These are phyloP conservation scores for Aspergillus leporis DNA, from an alignment of 495 filamentous ascomycete genomes.

Conservation along the genomic window DNA sequence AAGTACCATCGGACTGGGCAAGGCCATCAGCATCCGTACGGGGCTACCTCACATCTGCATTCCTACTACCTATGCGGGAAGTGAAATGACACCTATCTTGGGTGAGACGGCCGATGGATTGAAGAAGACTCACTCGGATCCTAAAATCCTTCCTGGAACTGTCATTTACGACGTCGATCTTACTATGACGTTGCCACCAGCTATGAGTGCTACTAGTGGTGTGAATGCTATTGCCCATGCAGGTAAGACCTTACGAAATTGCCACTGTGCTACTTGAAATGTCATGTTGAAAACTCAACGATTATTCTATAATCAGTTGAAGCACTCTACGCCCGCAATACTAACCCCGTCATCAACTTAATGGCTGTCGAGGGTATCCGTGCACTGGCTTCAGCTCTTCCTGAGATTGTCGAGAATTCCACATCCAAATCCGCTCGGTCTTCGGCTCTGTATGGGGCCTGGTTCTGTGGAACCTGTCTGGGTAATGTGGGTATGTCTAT, in stretches of 20 bases:
- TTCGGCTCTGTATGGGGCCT: slow-evolving; percentile 64
- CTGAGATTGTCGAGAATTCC: slow-evolving; percentile 53
- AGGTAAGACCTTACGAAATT: slow-evolving; percentile 33
- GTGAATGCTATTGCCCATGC: slow-evolving; percentile 72
- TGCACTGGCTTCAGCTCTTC: slow-evolving; percentile 55
- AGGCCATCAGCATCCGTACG: slow-evolving; percentile 65
- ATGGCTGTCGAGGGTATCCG: slow-evolving; percentile 59
- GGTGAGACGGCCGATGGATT: slow-evolving; percentile 64
- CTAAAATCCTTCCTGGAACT: slow-evolving; percentile 63
- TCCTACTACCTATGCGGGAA: slow-evolving; percentile 69
- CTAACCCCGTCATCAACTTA: slow-evolving; percentile 59
- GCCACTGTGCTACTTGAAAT: not conserved
- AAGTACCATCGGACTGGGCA: slow-evolving; percentile 65
- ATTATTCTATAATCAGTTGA: slow-evolving; percentile 47
- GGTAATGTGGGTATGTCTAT: slow-evolving; percentile 69
- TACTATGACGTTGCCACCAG: slow-evolving; percentile 62
- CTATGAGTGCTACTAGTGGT: slow-evolving; percentile 62
- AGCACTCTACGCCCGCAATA: slow-evolving; percentile 64
- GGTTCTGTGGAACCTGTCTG: slow-evolving; percentile 64
- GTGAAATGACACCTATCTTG: slow-evolving; percentile 69
- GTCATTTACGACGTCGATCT: slow-evolving; percentile 72
- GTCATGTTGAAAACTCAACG: not conserved
- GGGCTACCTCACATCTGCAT: slow-evolving; percentile 66
- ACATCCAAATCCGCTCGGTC: slow-evolving; percentile 51
- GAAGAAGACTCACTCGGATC: slow-evolving; percentile 66